These are phyloP conservation scores for Xylaria palmicola DNA, from an alignment of 495 filamentous ascomycete genomes.

Conservation along the genomic window DNA sequence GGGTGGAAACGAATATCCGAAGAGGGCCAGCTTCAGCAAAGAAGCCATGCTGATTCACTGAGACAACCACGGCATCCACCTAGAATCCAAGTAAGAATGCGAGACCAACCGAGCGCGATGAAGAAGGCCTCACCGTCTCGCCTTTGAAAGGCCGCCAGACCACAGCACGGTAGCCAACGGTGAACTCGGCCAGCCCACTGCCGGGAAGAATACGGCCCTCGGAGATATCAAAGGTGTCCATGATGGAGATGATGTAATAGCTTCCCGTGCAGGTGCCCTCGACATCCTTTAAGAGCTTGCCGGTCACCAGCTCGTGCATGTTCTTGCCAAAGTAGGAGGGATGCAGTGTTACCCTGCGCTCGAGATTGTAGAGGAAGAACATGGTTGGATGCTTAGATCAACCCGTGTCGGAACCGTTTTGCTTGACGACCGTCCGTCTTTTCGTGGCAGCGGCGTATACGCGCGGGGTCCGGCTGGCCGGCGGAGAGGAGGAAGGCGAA, in stretches of 20 bases:
- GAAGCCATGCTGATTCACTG: conserved; percentile 87
- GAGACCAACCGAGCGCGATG: background rate
- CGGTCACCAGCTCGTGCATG: conserved; percentile 83
- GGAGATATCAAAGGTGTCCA: conserved; percentile 90
- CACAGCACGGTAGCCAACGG: conserved; percentile 88
- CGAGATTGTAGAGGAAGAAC: conserved; percentile 97
- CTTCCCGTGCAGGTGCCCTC: conserved; percentile 90
- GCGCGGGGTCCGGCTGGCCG: background rate
- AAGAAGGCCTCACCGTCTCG: conserved; percentile 71
- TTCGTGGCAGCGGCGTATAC: conserved; percentile 1
- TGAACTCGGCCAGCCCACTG: conserved; percentile 88
- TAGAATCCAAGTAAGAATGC: conserved; percentile 39
- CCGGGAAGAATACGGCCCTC: conserved; percentile 89
- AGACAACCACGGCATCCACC: conserved; percentile 89
- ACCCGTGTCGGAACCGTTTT: conserved; percentile 4
- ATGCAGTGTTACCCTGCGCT: conserved; percentile 88
- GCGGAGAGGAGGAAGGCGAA: background rate
- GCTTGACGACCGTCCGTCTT: background rate
- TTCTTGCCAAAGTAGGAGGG: conserved; percentile 93
- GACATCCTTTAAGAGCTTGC: conserved; percentile 83
- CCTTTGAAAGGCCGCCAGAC: conserved; percentile 97
- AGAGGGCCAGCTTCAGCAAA: conserved; percentile 89
- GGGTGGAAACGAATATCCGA: conserved; percentile 81
- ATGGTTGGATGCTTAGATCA: conserved; percentile 46
- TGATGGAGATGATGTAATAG: conserved; percentile 94